These are phyloP conservation scores for Fusarium camptoceras DNA, from an alignment of 2,329 filamentous ascomycete species.

Conservation along the genomic window DNA sequence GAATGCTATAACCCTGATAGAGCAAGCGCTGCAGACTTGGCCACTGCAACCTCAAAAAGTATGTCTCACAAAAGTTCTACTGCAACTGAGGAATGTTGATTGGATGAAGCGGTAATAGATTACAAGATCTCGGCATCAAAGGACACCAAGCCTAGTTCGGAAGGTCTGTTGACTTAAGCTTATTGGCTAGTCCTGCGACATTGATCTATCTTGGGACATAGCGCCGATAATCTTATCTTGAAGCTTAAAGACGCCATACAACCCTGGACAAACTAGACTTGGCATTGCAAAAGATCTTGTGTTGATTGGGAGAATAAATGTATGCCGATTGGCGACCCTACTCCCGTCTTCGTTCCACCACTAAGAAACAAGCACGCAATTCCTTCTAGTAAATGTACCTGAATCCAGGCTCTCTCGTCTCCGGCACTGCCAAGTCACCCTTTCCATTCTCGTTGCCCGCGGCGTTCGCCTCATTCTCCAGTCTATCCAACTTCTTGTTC, in stretches of 20 bases:
- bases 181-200: constrained; percentile 6
- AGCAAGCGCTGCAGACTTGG: neutral
- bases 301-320: constrained; percentile 12
- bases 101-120: neutral
- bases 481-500: constrained; percentile 68
- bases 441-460: neutral
- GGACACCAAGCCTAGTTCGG: constrained; percentile 14
- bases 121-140: neutral
- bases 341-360: neutral
- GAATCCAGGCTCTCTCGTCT: constrained; percentile 7
- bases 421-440: neutral
- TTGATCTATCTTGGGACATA: neutral
- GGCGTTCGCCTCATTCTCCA: constrained; percentile 47
- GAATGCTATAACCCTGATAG: neutral
- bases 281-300: neutral
- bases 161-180: constrained; percentile 16
- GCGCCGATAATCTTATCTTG: constrained; percentile 28
- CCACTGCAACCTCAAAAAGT: neutral
- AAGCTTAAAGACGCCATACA: constrained; percentile 23
- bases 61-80: constrained; percentile 29
- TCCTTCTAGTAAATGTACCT: constrained; percentile 34
- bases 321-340: neutral
- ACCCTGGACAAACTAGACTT: constrained; percentile 7
- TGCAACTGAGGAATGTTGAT: neutral
- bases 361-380: neutral